Conservation (phyloP, 208 protist genomes). For the Lotmaria passim region DNA sequence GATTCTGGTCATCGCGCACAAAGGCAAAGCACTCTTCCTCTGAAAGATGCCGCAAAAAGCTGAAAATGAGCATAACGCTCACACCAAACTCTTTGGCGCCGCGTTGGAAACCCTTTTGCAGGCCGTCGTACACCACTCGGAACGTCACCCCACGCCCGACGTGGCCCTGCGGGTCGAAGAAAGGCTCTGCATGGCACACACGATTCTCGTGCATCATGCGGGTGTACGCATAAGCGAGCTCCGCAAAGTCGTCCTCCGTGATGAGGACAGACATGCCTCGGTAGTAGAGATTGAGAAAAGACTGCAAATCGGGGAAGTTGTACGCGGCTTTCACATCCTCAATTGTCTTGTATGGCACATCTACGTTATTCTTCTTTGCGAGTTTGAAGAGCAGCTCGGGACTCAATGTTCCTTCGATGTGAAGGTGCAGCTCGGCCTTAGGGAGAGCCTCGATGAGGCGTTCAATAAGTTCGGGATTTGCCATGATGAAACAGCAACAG, state of each 20-base stretch:
- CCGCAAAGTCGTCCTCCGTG: slow-evolving; percentile 56
- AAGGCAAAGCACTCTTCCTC: slow-evolving; percentile 50
- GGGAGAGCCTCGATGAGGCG: slow-evolving; percentile 44
- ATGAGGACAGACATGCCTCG: slow-evolving; percentile 49
- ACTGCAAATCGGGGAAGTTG: slow-evolving; percentile 54
- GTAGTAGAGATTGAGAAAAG: slow-evolving; percentile 70
- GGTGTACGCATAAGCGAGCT: slow-evolving; percentile 55
- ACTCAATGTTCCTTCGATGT: slow-evolving; percentile 65
- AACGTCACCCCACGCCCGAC: slow-evolving; percentile 45
- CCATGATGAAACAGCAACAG: slow-evolving; percentile 8
- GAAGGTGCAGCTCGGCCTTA: slow-evolving; percentile 68
- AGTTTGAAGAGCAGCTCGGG: slow-evolving; percentile 61
- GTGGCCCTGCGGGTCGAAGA: slow-evolving; percentile 69
- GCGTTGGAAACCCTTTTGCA: slow-evolving; percentile 38
- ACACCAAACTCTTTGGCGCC: slow-evolving; percentile 46
- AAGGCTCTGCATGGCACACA: slow-evolving; percentile 53
- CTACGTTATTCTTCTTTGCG: slow-evolving; percentile 41
- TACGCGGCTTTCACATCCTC: slow-evolving; percentile 55
- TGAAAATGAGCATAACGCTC: slow-evolving; percentile 47
- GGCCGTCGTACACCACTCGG: slow-evolving; percentile 47
- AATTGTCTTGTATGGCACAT: slow-evolving; percentile 42
- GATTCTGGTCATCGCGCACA: slow-evolving; percentile 34
- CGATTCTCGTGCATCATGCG: slow-evolving; percentile 33
- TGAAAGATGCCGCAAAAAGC: slow-evolving; percentile 49
- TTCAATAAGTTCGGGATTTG: slow-evolving; percentile 9